phyloP scores from a whole-genome alignment of 2,329 filamentous ascomycete genomes.

The Fusarium scirpi region DNA sequence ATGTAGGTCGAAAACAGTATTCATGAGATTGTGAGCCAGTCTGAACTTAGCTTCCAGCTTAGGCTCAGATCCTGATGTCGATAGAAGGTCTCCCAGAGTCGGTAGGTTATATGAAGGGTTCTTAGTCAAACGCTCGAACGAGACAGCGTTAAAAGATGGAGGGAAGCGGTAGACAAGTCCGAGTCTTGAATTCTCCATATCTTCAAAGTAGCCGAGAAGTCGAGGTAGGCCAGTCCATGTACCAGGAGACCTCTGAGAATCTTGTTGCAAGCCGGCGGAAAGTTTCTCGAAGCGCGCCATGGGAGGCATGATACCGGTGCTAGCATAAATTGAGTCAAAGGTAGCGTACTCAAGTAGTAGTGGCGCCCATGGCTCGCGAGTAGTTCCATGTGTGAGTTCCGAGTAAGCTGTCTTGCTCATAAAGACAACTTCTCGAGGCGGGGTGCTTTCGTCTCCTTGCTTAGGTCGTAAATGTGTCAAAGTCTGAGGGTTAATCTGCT shows the following conservation, averaged over 20 bases:
- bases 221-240: constrained; percentile 73
- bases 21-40: constrained; percentile 77
- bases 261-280: constrained; percentile 67
- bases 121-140: constrained; percentile 63
- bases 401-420: constrained; percentile 65
- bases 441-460: constrained; percentile 51
- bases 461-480: constrained; percentile 62
- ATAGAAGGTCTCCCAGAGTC: constrained; percentile 67
- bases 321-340: constrained; percentile 71
- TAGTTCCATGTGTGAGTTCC: constrained; percentile 59
- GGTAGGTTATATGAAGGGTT: constrained; percentile 64
- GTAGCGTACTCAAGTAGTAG: constrained; percentile 78
- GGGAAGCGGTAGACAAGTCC: constrained; percentile 83
- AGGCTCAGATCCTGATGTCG: constrained; percentile 67
- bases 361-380: constrained; percentile 62
- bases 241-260: constrained; percentile 62
- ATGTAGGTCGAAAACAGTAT: constrained; percentile 80
- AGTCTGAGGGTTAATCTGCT: constrained; percentile 67
- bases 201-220: constrained; percentile 79
- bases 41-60: constrained; percentile 81
- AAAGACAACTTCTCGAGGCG: constrained; percentile 61
- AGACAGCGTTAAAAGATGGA: constrained; percentile 69
- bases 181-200: constrained; percentile 75
- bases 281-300: constrained; percentile 75
- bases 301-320: constrained; percentile 72